These are phyloP conservation scores for Zymoseptoria crescenta DNA, from an alignment of 2,329 filamentous ascomycete genomes.

Conservation along the genomic window DNA sequence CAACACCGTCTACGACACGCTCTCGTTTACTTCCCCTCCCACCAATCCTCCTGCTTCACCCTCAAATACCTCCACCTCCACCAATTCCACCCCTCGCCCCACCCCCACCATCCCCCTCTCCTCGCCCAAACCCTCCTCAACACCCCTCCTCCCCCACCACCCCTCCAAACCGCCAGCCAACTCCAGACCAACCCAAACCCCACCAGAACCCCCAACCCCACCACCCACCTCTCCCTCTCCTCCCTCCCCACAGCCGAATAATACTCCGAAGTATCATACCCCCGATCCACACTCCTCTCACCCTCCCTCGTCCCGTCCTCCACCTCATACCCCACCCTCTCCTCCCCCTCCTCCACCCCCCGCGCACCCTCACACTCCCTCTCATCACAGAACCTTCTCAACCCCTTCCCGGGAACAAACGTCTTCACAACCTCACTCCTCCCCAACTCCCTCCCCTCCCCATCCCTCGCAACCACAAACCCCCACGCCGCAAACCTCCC, in stretches of 20 bases:
- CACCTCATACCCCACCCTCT: constrained; percentile 21
- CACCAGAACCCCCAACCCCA: not conserved
- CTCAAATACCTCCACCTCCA: too few relatives aligned
- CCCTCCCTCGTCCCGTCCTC: constrained; percentile 15
- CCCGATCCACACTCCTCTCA: constrained; percentile 25
- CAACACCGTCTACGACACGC: too few relatives aligned
- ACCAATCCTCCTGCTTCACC: too few relatives aligned
- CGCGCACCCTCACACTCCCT: constrained; percentile 25
- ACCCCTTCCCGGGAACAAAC: constrained; percentile 28
- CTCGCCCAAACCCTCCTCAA: not conserved
- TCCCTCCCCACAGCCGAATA: constrained; percentile 10
- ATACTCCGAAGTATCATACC: constrained; percentile 29
- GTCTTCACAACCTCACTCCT: constrained; percentile 29
- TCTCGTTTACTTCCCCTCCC: too few relatives aligned
- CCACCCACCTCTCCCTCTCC: not conserved
- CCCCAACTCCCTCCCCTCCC: constrained; percentile 23
- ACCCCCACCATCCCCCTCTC: not conserved
- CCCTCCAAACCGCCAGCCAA: not conserved
- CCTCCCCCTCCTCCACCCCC: constrained; percentile 9
- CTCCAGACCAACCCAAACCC: not conserved
- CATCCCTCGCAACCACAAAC: constrained; percentile 30
- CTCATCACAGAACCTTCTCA: constrained; percentile 28
- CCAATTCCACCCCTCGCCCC: not conserved
- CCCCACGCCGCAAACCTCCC: constrained; percentile 21
- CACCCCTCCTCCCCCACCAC: not conserved